Evolutionary conservation across 1,284 basidiomycete species (phyloP), one percentile per base, ranked within the genome.

Genomic region (Sporisorium exsertum): DNA sequence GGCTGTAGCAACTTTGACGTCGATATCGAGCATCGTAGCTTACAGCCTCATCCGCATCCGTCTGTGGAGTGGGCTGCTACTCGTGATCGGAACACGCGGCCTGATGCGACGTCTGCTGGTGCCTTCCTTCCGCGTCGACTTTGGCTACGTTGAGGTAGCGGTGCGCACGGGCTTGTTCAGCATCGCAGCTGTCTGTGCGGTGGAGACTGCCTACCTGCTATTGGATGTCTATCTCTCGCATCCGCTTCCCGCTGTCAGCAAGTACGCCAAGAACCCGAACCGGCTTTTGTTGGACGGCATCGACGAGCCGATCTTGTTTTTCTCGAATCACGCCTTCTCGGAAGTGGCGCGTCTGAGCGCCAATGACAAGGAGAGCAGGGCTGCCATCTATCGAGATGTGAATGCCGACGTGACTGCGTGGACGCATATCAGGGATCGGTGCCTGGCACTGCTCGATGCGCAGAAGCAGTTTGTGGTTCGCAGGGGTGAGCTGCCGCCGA

Each of bases 211-310:
- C 9, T 67, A 73, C n/a, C 24, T 70, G 59, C 64, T 81, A 3
- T 58, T 81, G 32, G 78, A 81, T 52, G 72, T 80, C 40, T 81
- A 81, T 49, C 77, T 79, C 54, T 58, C 78, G n/a, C 80, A 81
- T 27, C 73, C 78, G 2, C 61, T 81, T 3, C 29, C 58, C 16
- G 35, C 69, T 3, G 54, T 79, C 26, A 63, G 73, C 58, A 67
- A 59, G 45, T 64, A 32, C 20, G 58, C 64, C 5, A 71, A 66
- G 51, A 67, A 75, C 26, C 71, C 76, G 6, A 78, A 66, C 33
- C 58, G 64, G 10, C 40, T 76, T n/a, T 57, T 81, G 9, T 27
- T 78, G n/a, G 77, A 69, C 29, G 80, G 80, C 10, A 56, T 80
- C 33, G 49, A 62, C 29, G 80, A 81, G 54, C 53, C 65, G 13